Evolutionary conservation across 2,329 filamentous ascomycete species (phyloP).

Genomic region (Aspergillus neoniger): DNA sequence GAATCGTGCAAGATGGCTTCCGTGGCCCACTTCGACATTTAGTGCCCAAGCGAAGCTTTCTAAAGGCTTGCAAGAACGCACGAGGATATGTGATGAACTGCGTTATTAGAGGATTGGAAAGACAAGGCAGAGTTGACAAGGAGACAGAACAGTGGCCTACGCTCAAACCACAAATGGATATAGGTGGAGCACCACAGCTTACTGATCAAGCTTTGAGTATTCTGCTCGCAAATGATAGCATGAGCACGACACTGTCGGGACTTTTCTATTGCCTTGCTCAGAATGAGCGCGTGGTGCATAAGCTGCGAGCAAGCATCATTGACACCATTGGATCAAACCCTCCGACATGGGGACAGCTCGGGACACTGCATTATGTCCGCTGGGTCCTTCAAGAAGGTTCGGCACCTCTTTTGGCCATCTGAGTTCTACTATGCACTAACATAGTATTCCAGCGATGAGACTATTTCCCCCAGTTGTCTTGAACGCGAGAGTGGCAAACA

Average conservation of each 20-base stretch:
- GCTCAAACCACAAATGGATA: neutral
- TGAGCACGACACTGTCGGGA: constrained; percentile 18
- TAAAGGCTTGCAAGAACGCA: neutral
- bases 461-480: constrained; percentile 8
- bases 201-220: constrained; percentile 13
- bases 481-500: constrained; percentile 13
- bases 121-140: neutral
- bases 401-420: neutral
- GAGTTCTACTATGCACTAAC: neutral
- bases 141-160: neutral
- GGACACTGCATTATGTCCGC: constrained; percentile 13
- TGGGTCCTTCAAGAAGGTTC: constrained; percentile 8
- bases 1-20: constrained; percentile 13
- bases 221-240: constrained; percentile 17
- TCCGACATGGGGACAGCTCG: constrained; percentile 13
- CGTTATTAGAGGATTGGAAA: neutral
- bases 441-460: neutral
- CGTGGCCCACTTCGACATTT: constrained; percentile 11
- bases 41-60: neutral
- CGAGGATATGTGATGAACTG: constrained; percentile 1
- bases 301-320: constrained; percentile 4
- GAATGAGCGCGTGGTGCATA: constrained; percentile 6
- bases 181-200: neutral
- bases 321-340: constrained; percentile 3
- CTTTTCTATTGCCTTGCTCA: constrained; percentile 14